These are phyloP conservation scores for Colletotrichum salicis DNA, from an alignment of 2,329 filamentous ascomycete species.

Conservation along the genomic window DNA sequence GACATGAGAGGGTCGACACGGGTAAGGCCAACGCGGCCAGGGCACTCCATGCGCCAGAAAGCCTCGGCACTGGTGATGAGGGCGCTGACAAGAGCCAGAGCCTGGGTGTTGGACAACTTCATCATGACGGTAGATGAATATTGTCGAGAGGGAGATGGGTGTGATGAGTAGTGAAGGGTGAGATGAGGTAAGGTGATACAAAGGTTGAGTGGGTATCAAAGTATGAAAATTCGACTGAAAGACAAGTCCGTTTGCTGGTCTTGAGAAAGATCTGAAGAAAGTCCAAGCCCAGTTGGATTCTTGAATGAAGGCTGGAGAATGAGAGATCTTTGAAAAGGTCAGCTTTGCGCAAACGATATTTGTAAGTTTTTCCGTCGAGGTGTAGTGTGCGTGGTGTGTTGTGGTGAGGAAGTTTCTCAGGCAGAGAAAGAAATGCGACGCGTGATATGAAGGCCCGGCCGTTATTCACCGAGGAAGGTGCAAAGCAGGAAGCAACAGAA, in stretches of 20 bases:
- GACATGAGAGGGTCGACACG: conserved; percentile 82
- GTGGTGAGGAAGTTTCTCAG: background rate
- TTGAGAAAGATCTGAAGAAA: background rate
- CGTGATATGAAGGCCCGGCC: background rate
- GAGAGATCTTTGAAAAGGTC: background rate
- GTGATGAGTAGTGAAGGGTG: background rate
- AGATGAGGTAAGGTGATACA: conserved; percentile 19
- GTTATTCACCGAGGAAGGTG: background rate
- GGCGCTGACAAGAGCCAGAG: background rate
- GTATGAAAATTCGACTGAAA: conserved; percentile 1
- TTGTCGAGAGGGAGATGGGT: background rate
- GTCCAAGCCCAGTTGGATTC: conserved; percentile 21
- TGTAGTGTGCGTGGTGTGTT: background rate
- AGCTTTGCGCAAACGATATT: conserved; percentile 18
- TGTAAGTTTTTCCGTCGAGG: conserved; percentile 1
- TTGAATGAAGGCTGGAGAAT: conserved; percentile 3
- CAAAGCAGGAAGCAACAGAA: background rate
- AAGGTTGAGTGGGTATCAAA: conserved; percentile 29
- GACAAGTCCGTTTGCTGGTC: conserved; percentile 45
- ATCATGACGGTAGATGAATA: conserved; percentile 37
- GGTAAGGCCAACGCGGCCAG: conserved; percentile 73
- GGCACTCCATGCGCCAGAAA: conserved; percentile 93
- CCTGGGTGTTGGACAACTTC: conserved; percentile 10
- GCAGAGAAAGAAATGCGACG: background rate
- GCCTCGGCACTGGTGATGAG: conserved; percentile 59